A percentile compares a stretch with the other conserved stretches of the same genome.
These are phyloP conservation scores for Fomitopsis pulvina DNA, from an alignment of 768 basidiomycete genomes.

Conservation along the genomic window DNA sequence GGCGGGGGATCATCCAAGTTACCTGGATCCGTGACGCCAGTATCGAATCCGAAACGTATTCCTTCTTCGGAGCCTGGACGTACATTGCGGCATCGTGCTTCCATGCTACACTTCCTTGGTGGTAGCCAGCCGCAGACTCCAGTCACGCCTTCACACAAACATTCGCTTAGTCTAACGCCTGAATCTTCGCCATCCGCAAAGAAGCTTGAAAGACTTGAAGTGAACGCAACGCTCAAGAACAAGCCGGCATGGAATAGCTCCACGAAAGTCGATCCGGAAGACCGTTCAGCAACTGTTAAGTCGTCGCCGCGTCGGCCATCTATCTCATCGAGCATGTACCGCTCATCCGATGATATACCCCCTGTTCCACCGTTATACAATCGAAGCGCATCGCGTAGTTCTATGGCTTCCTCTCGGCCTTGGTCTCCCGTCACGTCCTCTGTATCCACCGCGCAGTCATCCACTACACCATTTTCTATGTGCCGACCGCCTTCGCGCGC, in stretches of 20 bases:
- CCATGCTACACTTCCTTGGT: conserved; percentile 48
- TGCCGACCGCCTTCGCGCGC: conserved; percentile 23
- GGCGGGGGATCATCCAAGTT: not conserved
- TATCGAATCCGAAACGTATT: conserved; percentile 32
- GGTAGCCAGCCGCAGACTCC: conserved; percentile 35
- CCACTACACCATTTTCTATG: conserved; percentile 45
- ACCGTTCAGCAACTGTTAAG: conserved; percentile 38
- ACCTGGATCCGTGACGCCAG: conserved; percentile 11
- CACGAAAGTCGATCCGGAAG: conserved; percentile 61
- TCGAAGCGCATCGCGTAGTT: conserved; percentile 66
- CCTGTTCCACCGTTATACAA: conserved; percentile 37
- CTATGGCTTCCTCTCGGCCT: conserved; percentile 72
- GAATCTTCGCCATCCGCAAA: conserved; percentile 51
- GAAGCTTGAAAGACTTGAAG: conserved; percentile 25
- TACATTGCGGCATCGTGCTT: conserved; percentile 53
- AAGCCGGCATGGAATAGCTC: conserved; percentile 70
- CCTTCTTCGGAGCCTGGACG: conserved; percentile 51
- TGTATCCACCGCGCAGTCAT: conserved; percentile 59
- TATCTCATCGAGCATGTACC: conserved; percentile 9
- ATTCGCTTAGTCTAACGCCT: conserved; percentile 66
- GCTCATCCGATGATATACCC: conserved; percentile 11
- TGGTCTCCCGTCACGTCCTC: conserved; percentile 76
- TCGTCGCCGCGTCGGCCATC: conserved; percentile 42
- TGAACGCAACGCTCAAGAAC: conserved; percentile 30
- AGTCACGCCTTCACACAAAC: conserved; percentile 54